Base-by-base conservation (phyloP, 495 filamentous ascomycete genomes). In the Stereocaulon alpinum region DNA sequence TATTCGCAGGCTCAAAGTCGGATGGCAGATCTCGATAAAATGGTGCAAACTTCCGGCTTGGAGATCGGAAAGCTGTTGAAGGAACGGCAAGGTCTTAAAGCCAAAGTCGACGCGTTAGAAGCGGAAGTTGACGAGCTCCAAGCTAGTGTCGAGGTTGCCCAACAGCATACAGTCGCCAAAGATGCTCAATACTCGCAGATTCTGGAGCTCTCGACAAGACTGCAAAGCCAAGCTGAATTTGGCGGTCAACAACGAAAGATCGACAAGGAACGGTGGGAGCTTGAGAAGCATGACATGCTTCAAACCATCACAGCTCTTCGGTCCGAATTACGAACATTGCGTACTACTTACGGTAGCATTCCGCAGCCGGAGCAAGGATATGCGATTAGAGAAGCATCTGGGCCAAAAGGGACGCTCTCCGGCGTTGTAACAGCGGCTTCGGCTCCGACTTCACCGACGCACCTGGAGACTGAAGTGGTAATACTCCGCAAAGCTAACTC, bases 151-250 rank as follows among this genome's bases (percentile, higher is more conserved):
- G 62, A 64, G 11, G 43, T 57, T 14, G 43, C 44, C 9, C 64
- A 64, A 55, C 14, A 59, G 27, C 40, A 61, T 27, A 34, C 57
- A 50, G 41, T 42, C 15, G 52, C 56, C 22, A 66, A 64, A 32
- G 62, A 57, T 30, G 58, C 43, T 49, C 62, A 66, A 52, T 66
- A 64, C 41, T 22, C 60, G 54, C 56, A 55, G 22, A 65, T 65
- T 44, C 9, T 65, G 27, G 54, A 53, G 18, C 32, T 60, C 24
- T 63, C 61, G 15, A 59, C 61, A 14, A 58, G 47, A 30, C 45
- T 65, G 34, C 63, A 65, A 48, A 45, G 3, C 17, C 61, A 55
- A 20, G 43, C 32, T 29, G 30, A 17, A 40, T 37, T 52, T 2
- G 63, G 63, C 18, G 24, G 24, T 42, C 54, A 53, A 47, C 17